Evolutionary conservation across 2,329 filamentous ascomycete genomes (phyloP), one percentile per base, ranked within the genome.

Genomic region (Paecilomyces formosus): DNA sequence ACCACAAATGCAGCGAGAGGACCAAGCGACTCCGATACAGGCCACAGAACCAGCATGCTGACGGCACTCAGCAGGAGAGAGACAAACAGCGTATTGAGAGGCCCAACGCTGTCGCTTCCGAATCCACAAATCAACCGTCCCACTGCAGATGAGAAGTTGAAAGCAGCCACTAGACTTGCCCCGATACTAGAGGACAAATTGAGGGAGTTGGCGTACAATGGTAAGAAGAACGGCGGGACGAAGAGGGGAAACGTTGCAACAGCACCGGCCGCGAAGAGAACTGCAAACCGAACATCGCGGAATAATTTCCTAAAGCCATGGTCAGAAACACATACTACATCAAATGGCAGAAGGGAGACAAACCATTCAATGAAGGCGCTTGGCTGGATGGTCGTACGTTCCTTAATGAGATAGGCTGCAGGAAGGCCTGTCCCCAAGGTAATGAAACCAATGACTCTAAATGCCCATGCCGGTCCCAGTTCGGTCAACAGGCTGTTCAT

Each of bases 31-130:
- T 74, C 80, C 1, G 82, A 83, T 0, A 83, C 77, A 0, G 85
- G 85, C 85, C 85, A 87, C 1, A 87, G 73, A 1, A 80, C 79
- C 13, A 87, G 72, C 77, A 86, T 85, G 57, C 82, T 86, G 0
- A 85, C 45, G 0, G 81, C 80, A 35, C 78, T 84, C 0, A 86
- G 66, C 1, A 81, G 53, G 7, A 86, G 70, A 0, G 81, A 78
- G 1, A 78, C 63, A 33, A 82, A 73, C 0, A 86, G 74, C 1
- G 81, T 80, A 59, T 87, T 86, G 22, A 85, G 65, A 0, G 84
- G 73, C 0, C 84, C 85, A 0, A 86, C 65, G 1, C 63, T 68
- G 64, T 87, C 84, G 60, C 80, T 82, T 1, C 79, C 67, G 22
- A 82, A 72, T 1, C 85, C 85, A 45, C 79, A 81, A 2, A 76